Conservation (phyloP, 352 stramenopile genomes). For the Thalassiosira sp. region DNA sequence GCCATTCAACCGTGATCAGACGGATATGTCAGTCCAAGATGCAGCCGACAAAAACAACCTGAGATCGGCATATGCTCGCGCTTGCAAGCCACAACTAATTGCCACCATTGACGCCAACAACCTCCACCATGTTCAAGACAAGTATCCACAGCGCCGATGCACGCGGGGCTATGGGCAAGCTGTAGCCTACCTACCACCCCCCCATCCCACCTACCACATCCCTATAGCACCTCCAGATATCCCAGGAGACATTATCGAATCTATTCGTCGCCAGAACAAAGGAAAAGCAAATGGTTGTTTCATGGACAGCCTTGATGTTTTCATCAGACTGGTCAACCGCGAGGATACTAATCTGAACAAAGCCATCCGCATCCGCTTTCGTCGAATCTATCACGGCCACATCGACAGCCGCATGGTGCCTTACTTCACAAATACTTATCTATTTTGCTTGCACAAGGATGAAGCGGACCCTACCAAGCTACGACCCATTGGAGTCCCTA, state of each 20-base stretch:
- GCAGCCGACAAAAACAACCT: not conserved
- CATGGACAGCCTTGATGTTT: constrained; percentile 1
- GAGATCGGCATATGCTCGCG: not conserved
- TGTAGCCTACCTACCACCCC: not conserved
- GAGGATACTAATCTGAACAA: not conserved
- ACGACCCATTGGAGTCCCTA: constrained; percentile 10
- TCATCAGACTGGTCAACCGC: constrained; percentile 1
- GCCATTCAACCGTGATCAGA: not conserved
- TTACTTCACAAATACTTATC: constrained; percentile 12
- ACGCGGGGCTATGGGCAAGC: too few relatives aligned
- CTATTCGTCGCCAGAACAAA: not conserved
- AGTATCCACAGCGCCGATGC: too few relatives aligned
- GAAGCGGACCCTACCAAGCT: not conserved
- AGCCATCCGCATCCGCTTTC: not conserved
- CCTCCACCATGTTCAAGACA: too few relatives aligned
- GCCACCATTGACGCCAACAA: not conserved
- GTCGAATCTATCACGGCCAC: not conserved
- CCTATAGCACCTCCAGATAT: not conserved
- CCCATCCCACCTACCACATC: not conserved
- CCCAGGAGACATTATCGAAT: constrained; percentile 2
- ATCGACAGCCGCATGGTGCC: not conserved
- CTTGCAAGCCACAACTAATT: not conserved
- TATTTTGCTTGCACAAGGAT: constrained; percentile 14
- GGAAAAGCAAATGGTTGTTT: not conserved
- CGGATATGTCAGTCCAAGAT: not conserved